Evolutionary conservation across 1,284 basidiomycete genomes (phyloP), one percentile per base, ranked within the genome.

Genomic region (Boletus semigastroideus): DNA sequence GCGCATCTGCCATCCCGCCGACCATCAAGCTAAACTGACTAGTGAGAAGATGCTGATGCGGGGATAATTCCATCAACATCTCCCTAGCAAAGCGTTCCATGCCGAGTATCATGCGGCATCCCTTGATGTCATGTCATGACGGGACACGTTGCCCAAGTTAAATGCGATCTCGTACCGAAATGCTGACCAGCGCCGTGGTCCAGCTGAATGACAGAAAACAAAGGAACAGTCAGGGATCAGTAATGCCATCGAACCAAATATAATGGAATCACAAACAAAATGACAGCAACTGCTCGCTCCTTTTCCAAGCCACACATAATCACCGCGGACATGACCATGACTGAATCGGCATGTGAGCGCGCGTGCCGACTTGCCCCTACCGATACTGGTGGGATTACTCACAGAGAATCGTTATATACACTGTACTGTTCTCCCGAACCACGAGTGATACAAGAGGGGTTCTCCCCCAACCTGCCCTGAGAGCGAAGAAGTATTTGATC

Each of bases 51-150:
- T 17, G 5, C 3, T 17, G 42, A 12, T 5, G n/a, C 1, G n/a
- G 8, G 5, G 39, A 20, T 1, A 22, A 13, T 11, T 31, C 42
- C 9, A 9, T 22, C n/a, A 36, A 19, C 12, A 25, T 31, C 22
- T 49, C 39, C 22, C 10, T 57, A 31, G 52, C 57, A 5, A 66
- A 59, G 38, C 58, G 49, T 16, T 61, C 64, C 62, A 66, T 63
- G 11, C 51, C 58, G 1, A 63, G 37, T 42, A 66, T 45, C 51
- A 61, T 45, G 22, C 38, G 49, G 47, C 60, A 63, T 1, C 62
- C 61, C 61, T 63, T 20, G n/a, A 41, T 14, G 9, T 4, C 14
- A 37, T 17, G 17, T 45, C 25, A 30, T 28, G 28, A 53, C 13
- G 25, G 17, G 36, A 19, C 17, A 4, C 17, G 12, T 25, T 46